Percentiles rank a stretch among this genome's conserved stretches.
Evolutionary conservation across 257 asterid genomes (phyloP).

Genomic region (Ophiorrhiza pumila): DNA sequence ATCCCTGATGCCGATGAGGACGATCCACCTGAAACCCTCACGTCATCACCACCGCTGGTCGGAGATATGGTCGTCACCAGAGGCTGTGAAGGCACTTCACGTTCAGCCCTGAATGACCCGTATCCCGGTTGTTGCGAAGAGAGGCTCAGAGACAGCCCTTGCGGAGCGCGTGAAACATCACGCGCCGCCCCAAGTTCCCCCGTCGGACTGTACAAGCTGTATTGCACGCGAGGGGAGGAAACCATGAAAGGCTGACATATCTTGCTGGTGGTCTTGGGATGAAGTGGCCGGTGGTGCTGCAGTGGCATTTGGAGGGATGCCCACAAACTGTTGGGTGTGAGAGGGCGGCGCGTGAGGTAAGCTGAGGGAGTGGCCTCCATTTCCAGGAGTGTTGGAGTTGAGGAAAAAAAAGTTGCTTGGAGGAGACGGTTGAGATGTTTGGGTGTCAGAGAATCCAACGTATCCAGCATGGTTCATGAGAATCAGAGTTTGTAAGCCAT

Average conservation of each 20-base stretch:
- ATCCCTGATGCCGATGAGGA: constrained; percentile 75
- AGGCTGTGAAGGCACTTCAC: constrained; percentile 40
- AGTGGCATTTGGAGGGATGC: constrained; percentile 49
- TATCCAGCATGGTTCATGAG: constrained; percentile 88
- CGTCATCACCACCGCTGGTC: constrained; percentile 31
- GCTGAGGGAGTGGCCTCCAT: constrained; percentile 13
- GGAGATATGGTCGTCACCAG: constrained; percentile 32
- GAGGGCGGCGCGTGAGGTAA: constrained; percentile 66
- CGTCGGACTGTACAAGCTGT: constrained; percentile 51
- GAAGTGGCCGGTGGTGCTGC: constrained; percentile 24
- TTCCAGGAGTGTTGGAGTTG: constrained; percentile 46
- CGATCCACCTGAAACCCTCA: constrained; percentile 53
- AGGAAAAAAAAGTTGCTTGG: constrained; percentile 59
- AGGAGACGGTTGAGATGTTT: constrained; percentile 31
- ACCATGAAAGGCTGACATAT: constrained; percentile 59
- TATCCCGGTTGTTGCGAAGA: constrained; percentile 60
- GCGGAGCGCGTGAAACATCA: constrained; percentile 67
- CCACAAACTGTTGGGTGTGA: constrained; percentile 61
- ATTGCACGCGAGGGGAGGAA: constrained; percentile 62
- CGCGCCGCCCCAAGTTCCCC: constrained; percentile 52
- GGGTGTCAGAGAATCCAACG: constrained; percentile 72
- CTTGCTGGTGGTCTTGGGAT: constrained; percentile 32
- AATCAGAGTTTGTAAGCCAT: constrained; percentile 83
- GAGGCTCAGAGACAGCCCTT: constrained; percentile 67
- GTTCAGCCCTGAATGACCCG: constrained; percentile 39